Percentiles rank a stretch among this genome's conserved stretches.
These are phyloP conservation scores for Pseudohalonectria lignicola DNA, from an alignment of 2,329 filamentous ascomycete genomes.

Conservation along the genomic window DNA sequence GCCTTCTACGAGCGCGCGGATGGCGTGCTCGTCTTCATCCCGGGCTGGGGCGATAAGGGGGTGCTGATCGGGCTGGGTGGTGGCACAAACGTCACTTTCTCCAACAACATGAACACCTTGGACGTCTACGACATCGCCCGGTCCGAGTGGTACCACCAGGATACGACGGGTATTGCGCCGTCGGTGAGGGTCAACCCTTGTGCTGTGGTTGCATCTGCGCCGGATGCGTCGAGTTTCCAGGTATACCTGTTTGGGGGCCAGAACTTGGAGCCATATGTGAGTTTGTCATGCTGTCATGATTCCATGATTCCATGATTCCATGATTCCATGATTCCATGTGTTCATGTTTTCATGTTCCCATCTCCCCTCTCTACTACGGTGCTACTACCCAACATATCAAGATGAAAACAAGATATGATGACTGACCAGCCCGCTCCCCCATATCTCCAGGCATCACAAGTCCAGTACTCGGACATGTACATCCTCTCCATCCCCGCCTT, in stretches of 20 bases:
- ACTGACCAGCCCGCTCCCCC: too few species aligned
- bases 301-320: neutral
- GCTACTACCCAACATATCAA: too few species aligned
- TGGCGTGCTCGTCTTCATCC: slow-evolving; percentile 61
- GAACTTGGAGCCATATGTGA: slow-evolving; percentile 52
- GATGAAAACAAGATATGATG: too few species aligned
- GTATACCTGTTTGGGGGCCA: slow-evolving; percentile 73
- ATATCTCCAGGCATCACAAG: slow-evolving; percentile 32
- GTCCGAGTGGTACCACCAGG: slow-evolving; percentile 64
- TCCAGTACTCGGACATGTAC: slow-evolving; percentile 61
- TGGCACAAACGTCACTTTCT: slow-evolving; percentile 49
- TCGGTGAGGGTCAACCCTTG: slow-evolving; percentile 62
- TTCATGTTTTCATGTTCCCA: too few species aligned
- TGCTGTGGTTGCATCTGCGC: slow-evolving; percentile 55
- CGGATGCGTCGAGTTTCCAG: slow-evolving; percentile 65
- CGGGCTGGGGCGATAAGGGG: slow-evolving; percentile 60
- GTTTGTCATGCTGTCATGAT: too few species aligned
- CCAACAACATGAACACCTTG: slow-evolving; percentile 39
- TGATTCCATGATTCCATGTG: slow-evolving; percentile 3
- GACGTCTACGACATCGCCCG: slow-evolving; percentile 69
- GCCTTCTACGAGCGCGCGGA: slow-evolving; percentile 67
- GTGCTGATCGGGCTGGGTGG: slow-evolving; percentile 64
- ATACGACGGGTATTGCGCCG: slow-evolving; percentile 47
- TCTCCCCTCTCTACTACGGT: too few species aligned
- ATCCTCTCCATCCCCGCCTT: slow-evolving; percentile 64